phyloP scores from a whole-genome alignment of 23 red algal species.

The Agarophyton chilense region DNA sequence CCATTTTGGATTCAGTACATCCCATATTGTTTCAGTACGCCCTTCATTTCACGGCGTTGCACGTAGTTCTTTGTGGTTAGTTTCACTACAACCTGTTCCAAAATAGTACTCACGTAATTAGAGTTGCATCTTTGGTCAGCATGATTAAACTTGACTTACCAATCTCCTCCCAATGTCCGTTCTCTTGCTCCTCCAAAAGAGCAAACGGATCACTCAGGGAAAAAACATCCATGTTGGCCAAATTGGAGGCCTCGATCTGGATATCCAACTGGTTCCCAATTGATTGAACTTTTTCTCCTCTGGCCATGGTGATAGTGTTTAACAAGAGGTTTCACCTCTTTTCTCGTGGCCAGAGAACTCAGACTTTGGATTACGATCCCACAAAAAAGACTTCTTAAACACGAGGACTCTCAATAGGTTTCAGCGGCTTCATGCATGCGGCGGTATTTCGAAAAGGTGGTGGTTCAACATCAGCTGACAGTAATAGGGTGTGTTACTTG shows the following conservation, averaged over 20 bases:
- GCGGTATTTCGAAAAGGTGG: too few species aligned
- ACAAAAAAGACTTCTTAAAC: too few species aligned
- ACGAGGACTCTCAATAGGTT: too few species aligned
- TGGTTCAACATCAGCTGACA: too few species aligned
- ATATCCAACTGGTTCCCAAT: constrained; percentile 61
- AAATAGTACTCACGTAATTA: neutral
- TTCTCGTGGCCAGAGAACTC: too few species aligned
- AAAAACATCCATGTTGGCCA: constrained; percentile 80
- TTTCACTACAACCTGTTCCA: neutral
- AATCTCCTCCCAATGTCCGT: constrained; percentile 56
- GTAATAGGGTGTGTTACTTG: neutral
- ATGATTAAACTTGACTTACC: constrained; percentile 19
- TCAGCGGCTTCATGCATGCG: too few species aligned
- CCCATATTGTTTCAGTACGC: constrained; percentile 80
- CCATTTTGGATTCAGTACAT: constrained; percentile 79
- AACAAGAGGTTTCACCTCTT: neutral
- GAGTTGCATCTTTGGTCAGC: neutral
- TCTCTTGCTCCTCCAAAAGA: constrained; percentile 31
- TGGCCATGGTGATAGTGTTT: neutral
- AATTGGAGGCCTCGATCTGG: constrained; percentile 60
- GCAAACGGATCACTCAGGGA: constrained; percentile 70
- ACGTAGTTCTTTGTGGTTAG: neutral
- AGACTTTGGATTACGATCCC: too few species aligned
- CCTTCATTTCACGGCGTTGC: constrained; percentile 7
- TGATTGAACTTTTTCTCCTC: neutral